Percentiles rank a stretch among this genome's conserved stretches.
These are phyloP conservation scores for Lactarius evosmus DNA, from an alignment of 768 basidiomycete genomes.

Conservation along the genomic window DNA sequence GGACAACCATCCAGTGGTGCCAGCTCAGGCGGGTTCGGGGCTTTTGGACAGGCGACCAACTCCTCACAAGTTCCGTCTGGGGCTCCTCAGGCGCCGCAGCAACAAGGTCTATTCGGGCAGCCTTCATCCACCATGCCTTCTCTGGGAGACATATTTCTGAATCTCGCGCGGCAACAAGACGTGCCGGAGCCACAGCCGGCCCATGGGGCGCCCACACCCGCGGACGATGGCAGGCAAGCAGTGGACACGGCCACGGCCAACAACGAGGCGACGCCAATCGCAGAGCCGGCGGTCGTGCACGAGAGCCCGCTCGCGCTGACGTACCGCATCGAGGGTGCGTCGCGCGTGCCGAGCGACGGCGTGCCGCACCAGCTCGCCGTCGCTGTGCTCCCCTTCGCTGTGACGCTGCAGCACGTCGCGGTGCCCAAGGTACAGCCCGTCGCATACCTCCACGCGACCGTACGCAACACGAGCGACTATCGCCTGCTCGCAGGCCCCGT, in stretches of 20 bases:
- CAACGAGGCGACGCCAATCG: slow-evolving; percentile 17
- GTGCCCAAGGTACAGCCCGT: slow-evolving; percentile 49
- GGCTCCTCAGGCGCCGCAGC: too few relatives aligned
- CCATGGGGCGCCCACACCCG: too few relatives aligned
- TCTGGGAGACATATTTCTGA: not conserved
- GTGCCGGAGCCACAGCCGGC: not conserved
- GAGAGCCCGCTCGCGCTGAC: slow-evolving; percentile 53
- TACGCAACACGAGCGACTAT: slow-evolving; percentile 59
- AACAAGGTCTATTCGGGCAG: not conserved
- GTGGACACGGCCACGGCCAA: not conserved
- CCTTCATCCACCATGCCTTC: not conserved
- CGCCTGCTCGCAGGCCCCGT: slow-evolving; percentile 53
- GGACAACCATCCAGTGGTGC: too few relatives aligned
- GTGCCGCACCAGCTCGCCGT: slow-evolving; percentile 53
- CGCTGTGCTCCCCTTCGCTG: slow-evolving; percentile 47
- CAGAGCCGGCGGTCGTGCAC: slow-evolving; percentile 44
- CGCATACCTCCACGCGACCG: slow-evolving; percentile 44
- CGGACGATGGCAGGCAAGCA: not conserved
- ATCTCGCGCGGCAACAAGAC: not conserved
- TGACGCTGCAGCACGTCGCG: slow-evolving; percentile 45
- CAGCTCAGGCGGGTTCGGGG: too few relatives aligned
- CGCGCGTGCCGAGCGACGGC: slow-evolving; percentile 54
- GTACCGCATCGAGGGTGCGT: slow-evolving; percentile 48
- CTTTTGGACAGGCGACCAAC: too few relatives aligned
- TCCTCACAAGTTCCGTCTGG: too few relatives aligned